Percentiles rank a stretch among this genome's conserved stretches.
Evolutionary conservation across 371 early-diverging fungal species (phyloP).

Genomic region (Mortierella sp.): DNA sequence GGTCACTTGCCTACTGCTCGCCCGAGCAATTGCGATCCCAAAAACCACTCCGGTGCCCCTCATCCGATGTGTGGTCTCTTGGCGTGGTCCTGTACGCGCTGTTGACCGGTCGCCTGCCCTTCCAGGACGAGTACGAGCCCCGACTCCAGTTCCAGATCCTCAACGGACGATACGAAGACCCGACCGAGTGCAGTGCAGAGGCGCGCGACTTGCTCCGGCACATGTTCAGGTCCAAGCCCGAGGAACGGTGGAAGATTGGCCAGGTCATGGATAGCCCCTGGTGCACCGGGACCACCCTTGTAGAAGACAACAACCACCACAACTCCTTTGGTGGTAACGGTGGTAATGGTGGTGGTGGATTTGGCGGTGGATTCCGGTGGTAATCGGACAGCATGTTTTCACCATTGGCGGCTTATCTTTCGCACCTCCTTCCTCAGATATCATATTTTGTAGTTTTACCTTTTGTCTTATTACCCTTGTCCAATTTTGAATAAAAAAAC

Average conservation of each 20-base stretch:
- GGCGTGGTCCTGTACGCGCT: slow-evolving; percentile 84
- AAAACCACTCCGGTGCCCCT: slow-evolving; percentile 62
- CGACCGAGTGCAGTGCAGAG: slow-evolving; percentile 28
- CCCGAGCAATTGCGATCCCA: slow-evolving; percentile 78
- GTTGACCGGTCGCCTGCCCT: slow-evolving; percentile 81
- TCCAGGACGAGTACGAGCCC: slow-evolving; percentile 78
- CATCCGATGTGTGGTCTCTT: slow-evolving; percentile 87
- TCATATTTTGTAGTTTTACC: no score
- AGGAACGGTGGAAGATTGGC: slow-evolving; percentile 42
- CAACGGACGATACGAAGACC: slow-evolving; percentile 63
- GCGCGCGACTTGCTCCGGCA: slow-evolving; percentile 27
- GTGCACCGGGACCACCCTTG: slow-evolving; percentile 26
- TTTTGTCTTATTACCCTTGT: no score
- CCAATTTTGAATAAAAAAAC: no score
- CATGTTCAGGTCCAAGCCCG: slow-evolving; percentile 37
- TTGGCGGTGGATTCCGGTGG: neutral
- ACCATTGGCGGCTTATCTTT: neutral
- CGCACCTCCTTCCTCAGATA: neutral
- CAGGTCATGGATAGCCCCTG: slow-evolving; percentile 35
- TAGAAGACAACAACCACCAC: neutral
- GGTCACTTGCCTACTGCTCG: slow-evolving; percentile 82
- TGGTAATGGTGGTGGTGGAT: neutral
- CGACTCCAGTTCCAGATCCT: slow-evolving; percentile 79
- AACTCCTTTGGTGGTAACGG: no score
- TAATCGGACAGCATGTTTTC: neutral